Base-by-base conservation (phyloP, 495 filamentous ascomycete species). In the Patellaria atrata region DNA sequence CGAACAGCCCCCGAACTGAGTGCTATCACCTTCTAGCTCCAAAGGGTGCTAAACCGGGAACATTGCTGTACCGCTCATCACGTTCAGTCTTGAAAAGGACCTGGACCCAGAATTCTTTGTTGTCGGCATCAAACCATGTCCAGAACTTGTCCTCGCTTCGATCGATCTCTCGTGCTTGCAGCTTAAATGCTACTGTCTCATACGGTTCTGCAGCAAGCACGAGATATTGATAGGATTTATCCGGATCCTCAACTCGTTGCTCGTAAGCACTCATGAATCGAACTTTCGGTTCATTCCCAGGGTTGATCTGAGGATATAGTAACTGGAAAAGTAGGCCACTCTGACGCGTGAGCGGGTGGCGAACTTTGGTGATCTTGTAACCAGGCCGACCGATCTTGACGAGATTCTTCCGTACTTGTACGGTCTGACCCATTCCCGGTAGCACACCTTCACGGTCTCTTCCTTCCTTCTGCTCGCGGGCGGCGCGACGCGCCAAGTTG, bases 91-190 rank as follows among this genome's bases (percentile, higher is more conserved):
- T 86, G 63, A 96, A 99, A 69, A 94, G 82, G 33, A 99, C 69
- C 66, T 96, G 89, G n/a, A 94, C 67, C 81, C 84, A 96, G 52
- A 92, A 96, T 63, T 96, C 86, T 68, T 96, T 96, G 35, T 75
- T 71, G 58, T 99, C 89, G 42, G 78, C 75, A 63, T 96, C 91
- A 62, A 89, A 99, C 76, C 82, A 94, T 20, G 74, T 80, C 75
- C 82, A 96, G 55, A 84, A 89, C 50, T 73, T 67, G 5, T 77
- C 89, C 39, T 83, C 82, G 11, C 79, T 68, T 24, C 85, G 71
- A 60, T 99, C 91, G 32, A 99, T 74, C 67, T 96, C 91, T 41
- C 80, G 67, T 3, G 91, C 85, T 59, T 94, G 89, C 27, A 99
- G 59, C 65, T 99, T 99, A 54, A 99, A 94, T 9, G 70, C 79